phyloP scores from a whole-genome alignment of 179 eudicot genomes.

The Spergularia azorica region DNA sequence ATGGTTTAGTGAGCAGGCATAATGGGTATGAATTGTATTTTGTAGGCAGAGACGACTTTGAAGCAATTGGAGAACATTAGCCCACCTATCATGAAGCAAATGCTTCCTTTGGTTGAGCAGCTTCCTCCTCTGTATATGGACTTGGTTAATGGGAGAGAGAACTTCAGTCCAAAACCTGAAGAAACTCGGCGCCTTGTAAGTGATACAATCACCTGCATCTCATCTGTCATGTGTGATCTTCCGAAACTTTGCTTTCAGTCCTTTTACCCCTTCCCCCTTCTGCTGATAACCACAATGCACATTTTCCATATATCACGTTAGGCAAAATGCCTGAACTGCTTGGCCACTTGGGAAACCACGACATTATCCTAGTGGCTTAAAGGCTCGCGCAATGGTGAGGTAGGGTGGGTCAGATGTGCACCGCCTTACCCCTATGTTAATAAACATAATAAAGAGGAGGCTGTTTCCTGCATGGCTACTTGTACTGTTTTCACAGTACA shows the following conservation, averaged over 20 bases:
- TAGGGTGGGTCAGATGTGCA: too few relatives aligned
- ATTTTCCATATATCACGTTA: too few relatives aligned
- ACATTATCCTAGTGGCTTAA: too few relatives aligned
- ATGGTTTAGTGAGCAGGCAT: conserved; percentile 14
- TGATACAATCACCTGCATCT: conserved; percentile 20
- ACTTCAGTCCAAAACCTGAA: conserved; percentile 90
- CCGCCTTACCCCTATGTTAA: too few relatives aligned
- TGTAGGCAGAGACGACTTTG: conserved; percentile 90
- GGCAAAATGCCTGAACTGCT: not conserved
- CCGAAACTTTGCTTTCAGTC: not conserved
- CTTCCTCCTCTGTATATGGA: conserved; percentile 96
- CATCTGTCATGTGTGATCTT: not conserved
- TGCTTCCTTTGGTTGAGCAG: conserved; percentile 93
- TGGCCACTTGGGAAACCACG: not conserved
- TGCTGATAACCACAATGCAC: not conserved
- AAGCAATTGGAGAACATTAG: conserved; percentile 89
- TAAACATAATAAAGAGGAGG: too few relatives aligned
- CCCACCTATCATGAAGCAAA: conserved; percentile 91
- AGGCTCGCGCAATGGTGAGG: too few relatives aligned
- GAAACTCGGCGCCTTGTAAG: conserved; percentile 87
- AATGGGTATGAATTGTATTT: not conserved
- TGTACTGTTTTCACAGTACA: not conserved
- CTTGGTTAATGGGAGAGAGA: conserved; percentile 87
- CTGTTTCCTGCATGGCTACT: too few relatives aligned
- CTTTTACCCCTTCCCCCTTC: not conserved